phyloP scores from a whole-genome alignment of 805 yeast genomes.

The Metschnikowia aberdeeniae region DNA sequence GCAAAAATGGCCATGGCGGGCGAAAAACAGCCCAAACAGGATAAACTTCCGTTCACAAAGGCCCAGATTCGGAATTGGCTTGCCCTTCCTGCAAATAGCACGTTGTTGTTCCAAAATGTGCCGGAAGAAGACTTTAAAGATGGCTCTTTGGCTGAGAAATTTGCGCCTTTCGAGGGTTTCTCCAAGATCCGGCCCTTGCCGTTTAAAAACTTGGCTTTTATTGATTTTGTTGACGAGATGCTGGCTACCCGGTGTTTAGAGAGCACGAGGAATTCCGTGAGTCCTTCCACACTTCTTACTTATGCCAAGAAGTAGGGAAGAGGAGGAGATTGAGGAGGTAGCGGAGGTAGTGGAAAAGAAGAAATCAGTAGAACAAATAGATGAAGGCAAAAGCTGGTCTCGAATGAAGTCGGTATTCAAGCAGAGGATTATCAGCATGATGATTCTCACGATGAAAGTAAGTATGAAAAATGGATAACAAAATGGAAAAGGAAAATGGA shows the following conservation, averaged over 20 bases:
- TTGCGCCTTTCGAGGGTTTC: slow-evolving; percentile 55
- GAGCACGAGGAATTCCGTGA: slow-evolving; percentile 17
- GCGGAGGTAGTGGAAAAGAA: not conserved
- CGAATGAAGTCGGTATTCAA: no score
- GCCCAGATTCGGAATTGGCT: slow-evolving; percentile 16
- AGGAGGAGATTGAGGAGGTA: not conserved
- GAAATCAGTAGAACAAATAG: not conserved
- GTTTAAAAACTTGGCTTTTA: slow-evolving; percentile 68
- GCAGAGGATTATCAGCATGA: no score
- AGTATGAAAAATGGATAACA: no score
- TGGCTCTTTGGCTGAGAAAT: slow-evolving; percentile 39
- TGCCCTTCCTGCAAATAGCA: slow-evolving; percentile 61
- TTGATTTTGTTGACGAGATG: slow-evolving; percentile 63
- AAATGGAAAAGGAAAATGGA: no score
- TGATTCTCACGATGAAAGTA: no score
- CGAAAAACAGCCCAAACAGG: not conserved
- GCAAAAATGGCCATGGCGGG: slow-evolving; percentile 15
- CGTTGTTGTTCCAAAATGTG: slow-evolving; percentile 62
- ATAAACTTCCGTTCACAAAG: slow-evolving; percentile 7
- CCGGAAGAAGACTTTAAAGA: slow-evolving; percentile 36
- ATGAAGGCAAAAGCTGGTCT: no score
- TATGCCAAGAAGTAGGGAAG: slow-evolving; percentile 30
- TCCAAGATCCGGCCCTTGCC: slow-evolving; percentile 63
- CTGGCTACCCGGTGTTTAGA: slow-evolving; percentile 41
- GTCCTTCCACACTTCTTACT: slow-evolving; percentile 23